phyloP scores from a whole-genome alignment of 306 rosid species.

The Ochetophila trinervis region DNA sequence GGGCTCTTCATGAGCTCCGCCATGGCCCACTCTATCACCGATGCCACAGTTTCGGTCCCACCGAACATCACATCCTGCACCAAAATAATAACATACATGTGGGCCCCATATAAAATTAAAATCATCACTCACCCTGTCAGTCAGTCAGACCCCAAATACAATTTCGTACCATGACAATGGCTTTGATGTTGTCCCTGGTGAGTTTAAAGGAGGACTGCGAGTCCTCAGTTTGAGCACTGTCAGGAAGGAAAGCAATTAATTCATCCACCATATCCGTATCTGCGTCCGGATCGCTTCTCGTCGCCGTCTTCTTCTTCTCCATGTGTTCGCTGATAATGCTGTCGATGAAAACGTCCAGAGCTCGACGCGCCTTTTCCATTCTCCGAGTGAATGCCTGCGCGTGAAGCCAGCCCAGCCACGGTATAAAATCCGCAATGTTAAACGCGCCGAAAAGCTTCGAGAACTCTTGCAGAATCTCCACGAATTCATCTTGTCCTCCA shows the following conservation, averaged over 20 bases:
- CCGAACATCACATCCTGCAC: slow-evolving; percentile 62
- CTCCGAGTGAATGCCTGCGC: slow-evolving; percentile 20
- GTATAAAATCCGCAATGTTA: slow-evolving; percentile 32
- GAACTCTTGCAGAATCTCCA: slow-evolving; percentile 31
- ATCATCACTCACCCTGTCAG: no score
- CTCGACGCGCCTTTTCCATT: slow-evolving; percentile 23
- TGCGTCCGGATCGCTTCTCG: not conserved
- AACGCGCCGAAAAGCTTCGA: slow-evolving; percentile 35
- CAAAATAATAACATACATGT: no score
- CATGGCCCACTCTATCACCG: slow-evolving; percentile 53
- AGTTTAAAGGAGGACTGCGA: slow-evolving; percentile 17
- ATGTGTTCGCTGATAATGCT: slow-evolving; percentile 31
- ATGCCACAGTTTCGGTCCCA: slow-evolving; percentile 56
- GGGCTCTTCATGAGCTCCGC: slow-evolving; percentile 50
- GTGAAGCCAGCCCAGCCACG: slow-evolving; percentile 34
- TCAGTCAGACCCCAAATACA: no score
- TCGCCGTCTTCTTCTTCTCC: slow-evolving; percentile 11
- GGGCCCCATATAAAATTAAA: no score
- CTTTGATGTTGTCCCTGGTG: slow-evolving; percentile 33
- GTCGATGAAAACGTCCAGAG: slow-evolving; percentile 25
- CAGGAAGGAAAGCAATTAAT: slow-evolving; percentile 21
- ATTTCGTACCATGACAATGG: slow-evolving; percentile 27
- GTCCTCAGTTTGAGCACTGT: slow-evolving; percentile 11
- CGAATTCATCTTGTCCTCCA: slow-evolving; percentile 28
- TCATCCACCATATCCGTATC: slow-evolving; percentile 36